Conservation (phyloP, 306 rosid species). For the Prunus campanulata region DNA sequence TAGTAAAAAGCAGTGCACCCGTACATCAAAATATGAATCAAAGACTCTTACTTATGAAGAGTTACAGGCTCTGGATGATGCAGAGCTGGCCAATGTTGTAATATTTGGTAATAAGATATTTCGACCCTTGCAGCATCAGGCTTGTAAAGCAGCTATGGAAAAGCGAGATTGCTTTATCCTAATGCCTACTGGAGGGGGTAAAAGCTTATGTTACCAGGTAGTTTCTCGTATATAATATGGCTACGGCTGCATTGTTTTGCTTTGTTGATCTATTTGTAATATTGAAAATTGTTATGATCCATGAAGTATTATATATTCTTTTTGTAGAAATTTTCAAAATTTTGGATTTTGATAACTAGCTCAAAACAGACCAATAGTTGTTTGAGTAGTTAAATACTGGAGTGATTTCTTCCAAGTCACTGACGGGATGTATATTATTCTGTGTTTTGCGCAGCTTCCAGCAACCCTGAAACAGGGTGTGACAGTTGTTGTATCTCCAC, state of each 20-base stretch:
- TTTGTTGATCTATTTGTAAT: slow-evolving; percentile 6
- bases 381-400: neutral
- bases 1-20: slow-evolving; percentile 31
- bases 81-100: slow-evolving; percentile 89
- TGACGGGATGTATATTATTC: neutral
- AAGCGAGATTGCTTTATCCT: slow-evolving; percentile 84
- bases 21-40: slow-evolving; percentile 32
- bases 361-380: neutral
- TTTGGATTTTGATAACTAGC: neutral
- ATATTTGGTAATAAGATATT: slow-evolving; percentile 73
- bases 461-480: slow-evolving; percentile 89
- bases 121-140: slow-evolving; percentile 90
- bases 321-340: neutral
- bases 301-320: neutral
- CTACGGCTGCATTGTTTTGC: slow-evolving; percentile 1
- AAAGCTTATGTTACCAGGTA: slow-evolving; percentile 98
- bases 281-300: neutral
- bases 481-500: slow-evolving; percentile 83
- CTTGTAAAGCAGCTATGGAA: slow-evolving; percentile 75
- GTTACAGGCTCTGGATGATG: slow-evolving; percentile 66
- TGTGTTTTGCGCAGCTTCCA: slow-evolving; percentile 69
- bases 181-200: slow-evolving; percentile 99
- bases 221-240: slow-evolving; percentile 4
- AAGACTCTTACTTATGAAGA: slow-evolving; percentile 60
- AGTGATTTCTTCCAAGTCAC: neutral